A percentile compares a stretch with the other conserved stretches of the same genome.
Conservation (phyloP, 2,329 filamentous ascomycete genomes). For the Thielaviopsis euricoi region DNA sequence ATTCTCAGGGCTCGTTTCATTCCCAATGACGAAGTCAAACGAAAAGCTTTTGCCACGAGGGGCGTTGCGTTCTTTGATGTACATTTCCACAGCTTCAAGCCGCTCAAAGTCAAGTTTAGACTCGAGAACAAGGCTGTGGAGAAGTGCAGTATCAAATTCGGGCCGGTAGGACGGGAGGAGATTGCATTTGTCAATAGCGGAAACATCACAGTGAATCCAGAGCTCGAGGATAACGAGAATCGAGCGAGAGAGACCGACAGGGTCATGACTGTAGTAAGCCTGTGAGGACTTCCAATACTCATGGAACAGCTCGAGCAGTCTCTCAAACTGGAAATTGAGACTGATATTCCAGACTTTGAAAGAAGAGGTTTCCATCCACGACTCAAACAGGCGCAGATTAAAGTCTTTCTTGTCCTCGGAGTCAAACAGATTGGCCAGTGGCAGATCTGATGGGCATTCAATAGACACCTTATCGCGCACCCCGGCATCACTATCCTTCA, state of each 20-base stretch:
- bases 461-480: too few species aligned
- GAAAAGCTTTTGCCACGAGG: background rate
- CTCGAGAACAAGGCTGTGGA: constrained; percentile 30
- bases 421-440: too few species aligned
- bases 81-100: constrained; percentile 28
- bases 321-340: constrained; percentile 14
- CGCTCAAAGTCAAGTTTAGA: constrained; percentile 27
- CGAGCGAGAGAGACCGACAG: constrained; percentile 35
- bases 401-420: background rate
- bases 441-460: background rate
- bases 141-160: constrained; percentile 23
- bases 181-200: constrained; percentile 21
- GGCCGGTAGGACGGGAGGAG: constrained; percentile 30
- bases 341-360: constrained; percentile 24
- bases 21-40: background rate
- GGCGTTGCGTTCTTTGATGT: constrained; percentile 16
- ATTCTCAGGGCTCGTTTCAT: background rate
- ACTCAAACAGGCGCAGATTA: constrained; percentile 23
- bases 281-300: constrained; percentile 19
- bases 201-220: constrained; percentile 40
- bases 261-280: constrained; percentile 21
- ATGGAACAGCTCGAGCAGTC: constrained; percentile 18
- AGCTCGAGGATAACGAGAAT: constrained; percentile 38
- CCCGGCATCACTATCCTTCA: background rate
- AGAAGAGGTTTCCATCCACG: constrained; percentile 26